These are phyloP conservation scores for Heterobasidion occidentale DNA, from an alignment of 1,284 basidiomycete genomes.

Conservation along the genomic window DNA sequence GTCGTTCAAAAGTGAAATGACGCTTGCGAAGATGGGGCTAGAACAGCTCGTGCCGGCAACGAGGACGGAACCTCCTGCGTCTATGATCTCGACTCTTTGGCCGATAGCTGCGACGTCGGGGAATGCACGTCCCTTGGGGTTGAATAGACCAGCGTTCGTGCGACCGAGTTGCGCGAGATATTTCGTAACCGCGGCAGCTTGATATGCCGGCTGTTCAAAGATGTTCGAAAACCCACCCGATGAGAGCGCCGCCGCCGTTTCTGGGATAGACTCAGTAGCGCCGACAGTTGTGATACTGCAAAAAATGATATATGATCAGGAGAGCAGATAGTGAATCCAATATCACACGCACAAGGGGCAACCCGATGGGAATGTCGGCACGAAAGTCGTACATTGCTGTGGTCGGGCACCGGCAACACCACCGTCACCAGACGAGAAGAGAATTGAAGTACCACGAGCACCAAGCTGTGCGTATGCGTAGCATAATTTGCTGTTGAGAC, in stretches of 20 bases:
- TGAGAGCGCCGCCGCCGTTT: slow-evolving; percentile 29
- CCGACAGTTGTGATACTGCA: slow-evolving; percentile 53
- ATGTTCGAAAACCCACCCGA: slow-evolving; percentile 16
- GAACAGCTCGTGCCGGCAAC: slow-evolving; percentile 49
- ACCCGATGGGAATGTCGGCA: slow-evolving; percentile 63
- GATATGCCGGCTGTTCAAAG: slow-evolving; percentile 32
- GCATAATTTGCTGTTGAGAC: slow-evolving; percentile 33
- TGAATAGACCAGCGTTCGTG: slow-evolving; percentile 3
- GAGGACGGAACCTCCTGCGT: slow-evolving; percentile 16
- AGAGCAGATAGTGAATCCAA: not conserved
- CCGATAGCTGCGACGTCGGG: slow-evolving; percentile 37
- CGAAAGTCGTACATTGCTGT: slow-evolving; percentile 53
- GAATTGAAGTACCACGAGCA: slow-evolving; percentile 47
- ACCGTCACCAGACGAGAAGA: slow-evolving; percentile 60
- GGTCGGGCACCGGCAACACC: slow-evolving; percentile 44
- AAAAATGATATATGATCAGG: slow-evolving; percentile 29
- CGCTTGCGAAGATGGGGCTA: slow-evolving; percentile 39
- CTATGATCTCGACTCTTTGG: slow-evolving; percentile 21
- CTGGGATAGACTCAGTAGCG: slow-evolving; percentile 43
- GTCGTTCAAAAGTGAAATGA: slow-evolving; percentile 50
- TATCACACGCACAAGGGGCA: slow-evolving; percentile 24
- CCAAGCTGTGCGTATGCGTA: slow-evolving; percentile 52
- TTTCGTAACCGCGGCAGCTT: slow-evolving; percentile 11
- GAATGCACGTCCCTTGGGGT: slow-evolving; percentile 7
- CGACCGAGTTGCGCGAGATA: slow-evolving; percentile 1